Evolutionary conservation across 2,329 filamentous ascomycete species (phyloP).

Genomic region (Proliferodiscus dingleyae): DNA sequence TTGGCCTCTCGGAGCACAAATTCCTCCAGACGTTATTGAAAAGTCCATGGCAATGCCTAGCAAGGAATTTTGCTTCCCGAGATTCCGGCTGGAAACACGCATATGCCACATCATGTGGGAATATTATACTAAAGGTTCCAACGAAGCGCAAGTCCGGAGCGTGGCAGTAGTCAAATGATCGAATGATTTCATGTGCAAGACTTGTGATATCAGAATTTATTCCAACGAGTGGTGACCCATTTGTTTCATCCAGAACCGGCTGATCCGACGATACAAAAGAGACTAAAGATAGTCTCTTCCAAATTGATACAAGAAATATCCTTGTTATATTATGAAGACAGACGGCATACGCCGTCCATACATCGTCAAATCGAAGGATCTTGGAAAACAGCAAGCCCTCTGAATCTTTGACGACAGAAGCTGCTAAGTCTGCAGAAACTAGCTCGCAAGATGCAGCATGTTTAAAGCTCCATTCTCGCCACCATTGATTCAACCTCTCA

Average conservation of each 20-base stretch:
- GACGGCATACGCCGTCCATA: conserved; percentile 5
- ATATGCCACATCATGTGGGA: conserved; percentile 13
- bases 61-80: conserved; percentile 8
- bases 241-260: not conserved
- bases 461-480: conserved; percentile 5
- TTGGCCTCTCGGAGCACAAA: not conserved
- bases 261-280: not conserved
- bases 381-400: conserved; percentile 4
- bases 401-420: conserved; percentile 1
- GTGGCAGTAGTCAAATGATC: conserved; percentile 12
- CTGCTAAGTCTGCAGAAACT: not conserved
- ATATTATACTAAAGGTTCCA: conserved; percentile 6
- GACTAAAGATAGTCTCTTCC: not conserved
- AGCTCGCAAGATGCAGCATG: not conserved
- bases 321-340: conserved; percentile 4
- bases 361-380: conserved; percentile 1
- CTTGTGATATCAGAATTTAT: conserved; percentile 7
- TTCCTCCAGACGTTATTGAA: not conserved
- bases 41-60: not conserved
- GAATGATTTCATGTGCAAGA: conserved; percentile 13
- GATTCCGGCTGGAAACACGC: conserved; percentile 6
- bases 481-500: conserved; percentile 6
- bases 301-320: conserved; percentile 2
- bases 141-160: conserved; percentile 5
- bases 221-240: conserved; percentile 6